Percentiles rank a stretch among this genome's conserved stretches.
These are phyloP conservation scores for Pythium folliculosum DNA, from an alignment of 352 stramenopile species.

Conservation along the genomic window DNA sequence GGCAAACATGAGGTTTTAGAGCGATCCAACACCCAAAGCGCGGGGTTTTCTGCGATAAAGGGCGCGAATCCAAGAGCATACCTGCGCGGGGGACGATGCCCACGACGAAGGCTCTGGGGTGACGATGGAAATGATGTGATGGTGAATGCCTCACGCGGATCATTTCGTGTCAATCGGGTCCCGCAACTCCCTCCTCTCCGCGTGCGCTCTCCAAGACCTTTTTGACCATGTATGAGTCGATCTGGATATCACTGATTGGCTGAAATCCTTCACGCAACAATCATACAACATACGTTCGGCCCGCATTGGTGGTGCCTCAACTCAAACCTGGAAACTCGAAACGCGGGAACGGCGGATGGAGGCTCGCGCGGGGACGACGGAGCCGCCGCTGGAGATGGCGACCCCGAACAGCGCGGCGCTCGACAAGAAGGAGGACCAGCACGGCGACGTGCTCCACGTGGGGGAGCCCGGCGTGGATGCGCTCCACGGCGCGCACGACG, in stretches of 20 bases:
- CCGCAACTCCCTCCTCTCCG: too few relatives aligned
- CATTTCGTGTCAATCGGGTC: neutral
- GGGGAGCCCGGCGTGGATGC: conserved; percentile 16
- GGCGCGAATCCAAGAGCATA: neutral
- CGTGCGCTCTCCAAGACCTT: too few relatives aligned
- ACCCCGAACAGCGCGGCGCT: conserved; percentile 18
- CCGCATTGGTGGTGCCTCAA: conserved; percentile 19
- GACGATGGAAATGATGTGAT: neutral
- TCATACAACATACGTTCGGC: conserved; percentile 4
- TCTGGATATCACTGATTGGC: conserved; percentile 12
- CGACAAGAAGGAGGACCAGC: conserved; percentile 27
- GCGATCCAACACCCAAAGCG: conserved; percentile 4
- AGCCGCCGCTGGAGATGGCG: conserved; percentile 12
- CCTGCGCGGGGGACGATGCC: neutral
- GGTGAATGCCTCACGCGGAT: too few relatives aligned
- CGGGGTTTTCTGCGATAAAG: conserved; percentile 20
- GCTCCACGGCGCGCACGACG: conserved; percentile 23
- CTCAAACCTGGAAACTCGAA: conserved; percentile 2
- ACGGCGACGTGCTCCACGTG: conserved; percentile 21
- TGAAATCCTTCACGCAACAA: conserved; percentile 18
- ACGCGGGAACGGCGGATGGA: conserved; percentile 11
- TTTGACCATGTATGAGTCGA: neutral
- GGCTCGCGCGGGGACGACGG: neutral
- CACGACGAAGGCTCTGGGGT: too few relatives aligned
- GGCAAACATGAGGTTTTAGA: conserved; percentile 8